Percentiles rank a stretch among this genome's conserved stretches.
phyloP scores from a whole-genome alignment of 1,284 basidiomycete genomes.

The Boletus semigastroideus region DNA sequence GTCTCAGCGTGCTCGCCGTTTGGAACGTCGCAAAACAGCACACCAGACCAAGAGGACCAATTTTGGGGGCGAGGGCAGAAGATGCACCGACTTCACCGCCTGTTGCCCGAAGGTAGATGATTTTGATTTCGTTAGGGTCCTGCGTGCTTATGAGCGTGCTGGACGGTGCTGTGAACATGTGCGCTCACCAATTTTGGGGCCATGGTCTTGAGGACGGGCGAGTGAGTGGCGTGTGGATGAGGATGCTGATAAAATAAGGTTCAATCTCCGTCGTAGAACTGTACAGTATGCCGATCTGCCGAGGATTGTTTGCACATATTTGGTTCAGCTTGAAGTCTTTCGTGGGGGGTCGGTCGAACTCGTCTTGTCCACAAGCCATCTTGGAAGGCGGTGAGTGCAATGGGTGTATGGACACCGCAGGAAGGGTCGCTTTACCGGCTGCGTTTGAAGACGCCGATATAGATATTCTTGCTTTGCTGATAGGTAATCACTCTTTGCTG shows the following conservation, averaged over 20 bases:
- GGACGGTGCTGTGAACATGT: not conserved
- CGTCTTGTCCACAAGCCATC: conserved; percentile 20
- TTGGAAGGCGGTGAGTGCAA: conserved; percentile 46
- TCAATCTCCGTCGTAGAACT: conserved; percentile 50
- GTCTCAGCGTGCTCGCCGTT: not conserved
- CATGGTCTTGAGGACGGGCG: conserved; percentile 42
- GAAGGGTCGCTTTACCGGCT: conserved; percentile 71
- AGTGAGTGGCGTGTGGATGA: not conserved
- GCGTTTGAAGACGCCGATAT: conserved; percentile 76
- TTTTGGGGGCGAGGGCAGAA: conserved; percentile 98
- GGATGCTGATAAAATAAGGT: conserved; percentile 46
- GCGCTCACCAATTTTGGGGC: conserved; percentile 75
- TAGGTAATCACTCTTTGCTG: conserved; percentile 52
- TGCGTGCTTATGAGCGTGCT: conserved; percentile 33
- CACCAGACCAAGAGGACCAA: conserved; percentile 99
- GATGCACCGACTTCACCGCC: conserved; percentile 99
- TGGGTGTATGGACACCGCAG: conserved; percentile 74
- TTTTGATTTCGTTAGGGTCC: conserved; percentile 95
- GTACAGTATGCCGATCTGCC: conserved; percentile 44
- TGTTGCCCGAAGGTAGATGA: conserved; percentile 99
- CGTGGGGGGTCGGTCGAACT: not conserved
- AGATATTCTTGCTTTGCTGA: conserved; percentile 81
- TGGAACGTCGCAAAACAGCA: conserved; percentile 35
- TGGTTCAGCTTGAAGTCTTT: conserved; percentile 9
- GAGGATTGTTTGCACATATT: conserved; percentile 23